These are phyloP conservation scores for Ganoderma multipileum DNA, from an alignment of 1,284 basidiomycete species.

Conservation along the genomic window DNA sequence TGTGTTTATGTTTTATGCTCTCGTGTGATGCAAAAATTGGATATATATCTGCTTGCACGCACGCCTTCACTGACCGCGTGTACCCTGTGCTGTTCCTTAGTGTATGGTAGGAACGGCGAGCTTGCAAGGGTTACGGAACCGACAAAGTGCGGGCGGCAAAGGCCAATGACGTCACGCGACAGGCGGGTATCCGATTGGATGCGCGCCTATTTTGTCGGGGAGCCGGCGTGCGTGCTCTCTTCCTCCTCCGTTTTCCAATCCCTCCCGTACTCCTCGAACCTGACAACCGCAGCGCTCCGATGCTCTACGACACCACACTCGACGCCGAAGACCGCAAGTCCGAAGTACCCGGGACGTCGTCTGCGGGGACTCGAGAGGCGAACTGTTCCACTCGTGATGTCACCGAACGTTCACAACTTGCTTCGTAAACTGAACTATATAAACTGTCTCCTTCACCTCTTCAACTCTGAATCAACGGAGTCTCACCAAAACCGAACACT, in stretches of 20 bases:
- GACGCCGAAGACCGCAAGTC: not conserved
- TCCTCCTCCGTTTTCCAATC: not conserved
- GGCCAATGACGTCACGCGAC: constrained; percentile 29
- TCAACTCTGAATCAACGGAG: not conserved
- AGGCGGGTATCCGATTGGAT: constrained; percentile 16
- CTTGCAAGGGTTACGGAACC: too few species aligned
- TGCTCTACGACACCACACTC: not conserved
- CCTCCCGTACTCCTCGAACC: not conserved
- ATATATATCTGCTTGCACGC: not conserved
- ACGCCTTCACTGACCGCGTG: not conserved
- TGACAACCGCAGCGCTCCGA: not conserved
- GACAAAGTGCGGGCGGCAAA: too few species aligned
- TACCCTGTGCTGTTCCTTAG: too few species aligned
- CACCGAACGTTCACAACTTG: not conserved
- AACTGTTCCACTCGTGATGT: not conserved
- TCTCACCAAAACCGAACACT: not conserved
- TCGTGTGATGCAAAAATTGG: too few species aligned
- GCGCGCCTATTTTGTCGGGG: constrained; percentile 9
- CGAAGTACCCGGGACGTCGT: not conserved
- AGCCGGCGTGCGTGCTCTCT: constrained; percentile 10
- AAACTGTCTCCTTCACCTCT: not conserved
- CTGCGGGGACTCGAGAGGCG: not conserved
- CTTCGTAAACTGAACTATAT: not conserved
- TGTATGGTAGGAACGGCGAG: too few species aligned
- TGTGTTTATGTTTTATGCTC: not conserved